Conservation (phyloP, 768 basidiomycete species). For the Suillus fuscotomentosus region DNA sequence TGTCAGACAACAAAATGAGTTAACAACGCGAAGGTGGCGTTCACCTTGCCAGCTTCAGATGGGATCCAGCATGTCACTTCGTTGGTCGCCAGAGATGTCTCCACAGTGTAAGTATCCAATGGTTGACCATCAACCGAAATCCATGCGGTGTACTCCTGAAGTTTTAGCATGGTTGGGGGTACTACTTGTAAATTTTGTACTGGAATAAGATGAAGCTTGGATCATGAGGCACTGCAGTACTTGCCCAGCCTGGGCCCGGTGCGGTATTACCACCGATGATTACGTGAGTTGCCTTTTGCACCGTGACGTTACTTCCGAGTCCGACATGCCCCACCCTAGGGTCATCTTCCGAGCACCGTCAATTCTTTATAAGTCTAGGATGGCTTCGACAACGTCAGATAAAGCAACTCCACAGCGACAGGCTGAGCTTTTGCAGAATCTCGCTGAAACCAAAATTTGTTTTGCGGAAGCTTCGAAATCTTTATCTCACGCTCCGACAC, state of each 20-base stretch:
- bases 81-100: slow-evolving; percentile 13
- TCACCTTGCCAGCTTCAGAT: slow-evolving; percentile 25
- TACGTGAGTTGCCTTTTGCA: slow-evolving; percentile 18
- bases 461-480: slow-evolving; percentile 37
- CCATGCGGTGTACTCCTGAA: slow-evolving; percentile 22
- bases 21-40: background rate
- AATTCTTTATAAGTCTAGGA: slow-evolving; percentile 11
- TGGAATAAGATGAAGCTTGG: slow-evolving; percentile 2
- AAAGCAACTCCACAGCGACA: slow-evolving; percentile 40
- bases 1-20: background rate
- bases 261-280: slow-evolving; percentile 2
- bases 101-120: slow-evolving; percentile 25
- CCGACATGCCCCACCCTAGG: background rate
- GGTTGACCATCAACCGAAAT: slow-evolving; percentile 26
- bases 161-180: slow-evolving; percentile 18
- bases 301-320: background rate
- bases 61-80: slow-evolving; percentile 30
- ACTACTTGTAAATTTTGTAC: background rate
- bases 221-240: background rate
- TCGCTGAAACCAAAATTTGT: slow-evolving; percentile 51
- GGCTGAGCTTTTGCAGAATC: slow-evolving; percentile 50
- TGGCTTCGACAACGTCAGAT: slow-evolving; percentile 16
- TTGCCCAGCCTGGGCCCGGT: background rate
- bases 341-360: slow-evolving; percentile 7
- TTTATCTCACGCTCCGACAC: slow-evolving; percentile 28